Conservation (phyloP, 257 asterid genomes). For the Nemophila menziesii region DNA sequence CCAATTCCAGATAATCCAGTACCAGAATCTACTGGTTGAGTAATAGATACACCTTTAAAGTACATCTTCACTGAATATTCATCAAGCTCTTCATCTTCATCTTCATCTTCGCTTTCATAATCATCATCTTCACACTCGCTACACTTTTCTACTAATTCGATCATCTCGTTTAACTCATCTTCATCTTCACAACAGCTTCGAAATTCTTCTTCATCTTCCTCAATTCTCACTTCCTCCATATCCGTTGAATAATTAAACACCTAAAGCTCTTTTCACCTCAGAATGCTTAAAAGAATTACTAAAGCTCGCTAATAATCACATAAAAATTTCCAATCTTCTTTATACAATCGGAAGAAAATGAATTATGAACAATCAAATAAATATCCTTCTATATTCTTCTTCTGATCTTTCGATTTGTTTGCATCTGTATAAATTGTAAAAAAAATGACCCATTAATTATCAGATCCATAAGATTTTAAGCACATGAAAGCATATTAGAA, state of each 20-base stretch:
- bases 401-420: background rate
- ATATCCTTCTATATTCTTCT: background rate
- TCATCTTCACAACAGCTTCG: conserved; percentile 79
- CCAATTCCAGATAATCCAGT: conserved; percentile 81
- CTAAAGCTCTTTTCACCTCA: background rate
- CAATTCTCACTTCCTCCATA: conserved; percentile 20
- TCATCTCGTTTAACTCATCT: conserved; percentile 25
- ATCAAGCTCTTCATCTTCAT: conserved; percentile 35
- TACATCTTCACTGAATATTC: conserved; percentile 46
- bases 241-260: background rate
- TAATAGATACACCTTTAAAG: conserved; percentile 71
- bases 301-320: background rate
- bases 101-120: conserved; percentile 25
- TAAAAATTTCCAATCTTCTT: background rate
- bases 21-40: conserved; percentile 54
- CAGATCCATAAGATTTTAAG: background rate
- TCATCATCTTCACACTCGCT: conserved; percentile 27
- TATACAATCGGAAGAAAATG: background rate
- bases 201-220: conserved; percentile 89
- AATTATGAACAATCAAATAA: background rate
- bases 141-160: conserved; percentile 9
- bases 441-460: background rate
- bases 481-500: background rate
- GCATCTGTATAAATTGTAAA: background rate
- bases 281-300: background rate